phyloP scores from a whole-genome alignment of 2,329 filamentous ascomycete genomes.

The Pseudogymnoascus sp. region DNA sequence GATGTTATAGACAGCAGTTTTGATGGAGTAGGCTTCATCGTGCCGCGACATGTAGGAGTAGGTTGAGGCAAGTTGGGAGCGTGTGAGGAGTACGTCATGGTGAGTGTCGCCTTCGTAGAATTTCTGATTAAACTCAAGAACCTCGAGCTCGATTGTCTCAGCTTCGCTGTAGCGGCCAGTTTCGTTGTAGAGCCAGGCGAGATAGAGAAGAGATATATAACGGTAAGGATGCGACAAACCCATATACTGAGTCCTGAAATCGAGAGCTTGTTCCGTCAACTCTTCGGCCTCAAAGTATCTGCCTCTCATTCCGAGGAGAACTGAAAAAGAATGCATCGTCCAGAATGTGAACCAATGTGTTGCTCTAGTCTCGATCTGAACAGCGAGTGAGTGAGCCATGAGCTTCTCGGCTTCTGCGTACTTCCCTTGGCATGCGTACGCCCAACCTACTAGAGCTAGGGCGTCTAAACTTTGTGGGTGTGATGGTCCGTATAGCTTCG shows the following conservation, averaged over 20 bases:
- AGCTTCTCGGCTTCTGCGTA: background rate
- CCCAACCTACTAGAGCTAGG: background rate
- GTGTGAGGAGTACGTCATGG: background rate
- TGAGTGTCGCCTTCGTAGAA: background rate
- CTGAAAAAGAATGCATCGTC: background rate
- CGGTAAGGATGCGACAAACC: background rate
- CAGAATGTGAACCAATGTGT: background rate
- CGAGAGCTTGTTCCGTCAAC: background rate
- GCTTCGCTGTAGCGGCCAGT: background rate
- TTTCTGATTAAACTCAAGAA: background rate
- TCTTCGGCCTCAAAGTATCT: background rate
- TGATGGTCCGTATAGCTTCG: background rate
- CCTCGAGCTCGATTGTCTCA: background rate
- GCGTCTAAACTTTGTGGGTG: background rate
- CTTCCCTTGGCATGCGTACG: background rate
- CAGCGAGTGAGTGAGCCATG: background rate
- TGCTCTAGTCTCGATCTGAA: background rate
- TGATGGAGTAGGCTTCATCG: background rate
- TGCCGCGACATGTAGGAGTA: background rate
- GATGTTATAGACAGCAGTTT: background rate
- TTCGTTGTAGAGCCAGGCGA: background rate
- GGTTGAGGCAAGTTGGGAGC: background rate
- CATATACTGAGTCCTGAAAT: background rate
- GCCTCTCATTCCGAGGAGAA: background rate
- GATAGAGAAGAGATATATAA: background rate